Percentiles rank a stretch among this genome's conserved stretches.
Conservation (phyloP, 192 early-diverging fungal species). For the Neocallimastix lanati region DNA sequence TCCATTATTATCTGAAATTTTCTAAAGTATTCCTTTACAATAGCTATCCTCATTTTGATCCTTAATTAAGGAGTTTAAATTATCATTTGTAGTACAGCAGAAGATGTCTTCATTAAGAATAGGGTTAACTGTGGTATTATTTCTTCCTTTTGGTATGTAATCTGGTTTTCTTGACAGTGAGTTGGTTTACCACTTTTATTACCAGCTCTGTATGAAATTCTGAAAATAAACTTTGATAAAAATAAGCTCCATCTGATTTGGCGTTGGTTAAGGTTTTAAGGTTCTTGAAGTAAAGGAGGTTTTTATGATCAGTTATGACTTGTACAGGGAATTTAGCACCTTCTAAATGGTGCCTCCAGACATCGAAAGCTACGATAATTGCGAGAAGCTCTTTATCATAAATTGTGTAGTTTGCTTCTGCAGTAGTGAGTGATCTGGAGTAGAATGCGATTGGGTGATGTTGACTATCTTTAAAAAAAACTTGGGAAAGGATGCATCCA, state of each 20-base stretch:
- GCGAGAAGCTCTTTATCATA: slow-evolving; percentile 18
- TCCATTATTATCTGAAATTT: too few species aligned
- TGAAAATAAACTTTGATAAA: slow-evolving; percentile 6
- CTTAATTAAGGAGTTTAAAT: too few species aligned
- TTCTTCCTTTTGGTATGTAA: too few species aligned
- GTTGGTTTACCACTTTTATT: slow-evolving; percentile 8
- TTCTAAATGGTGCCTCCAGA: slow-evolving; percentile 16
- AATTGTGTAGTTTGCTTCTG: slow-evolving; percentile 15
- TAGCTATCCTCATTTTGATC: too few species aligned
- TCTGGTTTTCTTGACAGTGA: slow-evolving; percentile 4
- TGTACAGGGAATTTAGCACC: slow-evolving; percentile 3
- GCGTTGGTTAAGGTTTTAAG: slow-evolving; percentile 5
- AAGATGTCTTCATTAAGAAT: too few species aligned
- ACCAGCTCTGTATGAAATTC: slow-evolving; percentile 10
- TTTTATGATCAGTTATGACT: slow-evolving; percentile 18
- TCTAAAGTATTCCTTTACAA: too few species aligned
- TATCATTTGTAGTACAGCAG: too few species aligned
- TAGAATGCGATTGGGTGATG: too few species aligned
- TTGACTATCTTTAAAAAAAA: too few species aligned
- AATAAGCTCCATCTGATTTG: slow-evolving; percentile 10
- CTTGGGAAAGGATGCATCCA: too few species aligned
- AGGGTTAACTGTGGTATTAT: too few species aligned
- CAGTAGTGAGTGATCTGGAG: neutral
- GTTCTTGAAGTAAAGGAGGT: slow-evolving; percentile 15
- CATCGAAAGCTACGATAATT: slow-evolving; percentile 12